phyloP scores from a whole-genome alignment of 2,329 filamentous ascomycete species.

The Harringtonia lauricola region DNA sequence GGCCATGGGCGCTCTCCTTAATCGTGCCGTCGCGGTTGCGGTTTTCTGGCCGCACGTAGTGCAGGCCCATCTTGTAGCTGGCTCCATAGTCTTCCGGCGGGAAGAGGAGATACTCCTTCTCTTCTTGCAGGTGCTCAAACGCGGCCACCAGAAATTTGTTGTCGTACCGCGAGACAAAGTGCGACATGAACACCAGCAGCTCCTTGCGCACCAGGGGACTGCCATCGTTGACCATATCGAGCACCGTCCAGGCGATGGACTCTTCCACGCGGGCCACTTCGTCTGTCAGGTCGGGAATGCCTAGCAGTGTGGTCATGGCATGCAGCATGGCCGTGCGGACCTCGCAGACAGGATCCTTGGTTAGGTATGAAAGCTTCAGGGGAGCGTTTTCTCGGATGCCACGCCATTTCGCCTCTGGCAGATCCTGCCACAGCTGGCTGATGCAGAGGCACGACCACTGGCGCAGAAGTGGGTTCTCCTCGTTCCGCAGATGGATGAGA shows the following conservation, averaged over 20 bases:
- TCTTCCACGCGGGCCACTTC: constrained; percentile 88
- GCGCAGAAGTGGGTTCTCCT: constrained; percentile 76
- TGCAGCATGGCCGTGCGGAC: constrained; percentile 89
- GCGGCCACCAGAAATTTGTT: constrained; percentile 86
- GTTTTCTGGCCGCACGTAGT: constrained; percentile 46
- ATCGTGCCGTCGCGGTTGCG: constrained; percentile 47
- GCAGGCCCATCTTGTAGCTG: constrained; percentile 51
- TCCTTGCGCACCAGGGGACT: constrained; percentile 92
- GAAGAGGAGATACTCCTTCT: constrained; percentile 56
- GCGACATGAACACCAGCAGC: constrained; percentile 84
- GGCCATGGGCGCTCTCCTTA: constrained; percentile 42
- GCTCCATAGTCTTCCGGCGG: constrained; percentile 38
- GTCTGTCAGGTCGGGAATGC: constrained; percentile 84
- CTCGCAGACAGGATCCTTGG: constrained; percentile 80
- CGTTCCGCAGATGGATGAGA: constrained; percentile 69
- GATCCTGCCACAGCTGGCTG: constrained; percentile 86
- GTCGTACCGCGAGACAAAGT: constrained; percentile 82
- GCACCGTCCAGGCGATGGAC: constrained; percentile 74
- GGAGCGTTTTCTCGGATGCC: constrained; percentile 86
- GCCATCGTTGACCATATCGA: constrained; percentile 88
- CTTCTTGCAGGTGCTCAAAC: constrained; percentile 81
- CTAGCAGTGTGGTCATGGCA: constrained; percentile 86
- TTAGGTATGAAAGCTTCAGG: constrained; percentile 66
- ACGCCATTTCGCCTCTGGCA: constrained; percentile 88
- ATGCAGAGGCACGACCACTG: constrained; percentile 96